Conservation (phyloP, 2,329 filamentous ascomycete species). For the Pestalotiopsis sp. region DNA sequence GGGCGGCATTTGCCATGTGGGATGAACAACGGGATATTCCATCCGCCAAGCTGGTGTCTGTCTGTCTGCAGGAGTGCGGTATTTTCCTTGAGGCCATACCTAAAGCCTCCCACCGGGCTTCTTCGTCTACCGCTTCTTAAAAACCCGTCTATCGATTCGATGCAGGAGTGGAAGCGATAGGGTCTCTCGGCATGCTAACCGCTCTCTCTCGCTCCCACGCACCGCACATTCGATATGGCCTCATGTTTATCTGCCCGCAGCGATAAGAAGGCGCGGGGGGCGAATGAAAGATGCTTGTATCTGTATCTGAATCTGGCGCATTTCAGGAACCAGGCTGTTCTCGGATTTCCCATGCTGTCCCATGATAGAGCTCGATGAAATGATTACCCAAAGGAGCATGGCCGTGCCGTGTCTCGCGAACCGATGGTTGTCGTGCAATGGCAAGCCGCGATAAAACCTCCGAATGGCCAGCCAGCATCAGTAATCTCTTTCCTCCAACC, state of each 20-base stretch:
- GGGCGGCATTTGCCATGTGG: not conserved
- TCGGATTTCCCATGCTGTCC: not conserved
- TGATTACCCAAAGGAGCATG: not conserved
- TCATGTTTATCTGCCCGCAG: not conserved
- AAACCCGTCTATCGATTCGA: not conserved
- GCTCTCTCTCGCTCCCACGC: not conserved
- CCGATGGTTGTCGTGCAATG: not conserved
- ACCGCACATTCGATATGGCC: not conserved
- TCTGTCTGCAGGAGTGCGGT: not conserved
- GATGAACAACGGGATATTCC: not conserved
- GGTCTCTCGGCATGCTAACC: not conserved
- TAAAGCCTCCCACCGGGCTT: too few species aligned
- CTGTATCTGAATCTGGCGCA: not conserved
- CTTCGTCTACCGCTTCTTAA: too few species aligned
- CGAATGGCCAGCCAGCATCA: not conserved
- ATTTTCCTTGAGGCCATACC: not conserved
- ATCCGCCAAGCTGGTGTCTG: not conserved
- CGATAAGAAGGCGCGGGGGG: not conserved
- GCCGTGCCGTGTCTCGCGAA: not conserved
- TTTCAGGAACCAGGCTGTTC: not conserved
- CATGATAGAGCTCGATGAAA: not conserved
- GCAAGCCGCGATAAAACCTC: not conserved
- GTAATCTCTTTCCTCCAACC: not conserved
- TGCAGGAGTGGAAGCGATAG: not conserved
- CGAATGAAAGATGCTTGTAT: not conserved